Conservation (phyloP, 148 eudicot genomes). For the Hydrangea macrophylla region DNA sequence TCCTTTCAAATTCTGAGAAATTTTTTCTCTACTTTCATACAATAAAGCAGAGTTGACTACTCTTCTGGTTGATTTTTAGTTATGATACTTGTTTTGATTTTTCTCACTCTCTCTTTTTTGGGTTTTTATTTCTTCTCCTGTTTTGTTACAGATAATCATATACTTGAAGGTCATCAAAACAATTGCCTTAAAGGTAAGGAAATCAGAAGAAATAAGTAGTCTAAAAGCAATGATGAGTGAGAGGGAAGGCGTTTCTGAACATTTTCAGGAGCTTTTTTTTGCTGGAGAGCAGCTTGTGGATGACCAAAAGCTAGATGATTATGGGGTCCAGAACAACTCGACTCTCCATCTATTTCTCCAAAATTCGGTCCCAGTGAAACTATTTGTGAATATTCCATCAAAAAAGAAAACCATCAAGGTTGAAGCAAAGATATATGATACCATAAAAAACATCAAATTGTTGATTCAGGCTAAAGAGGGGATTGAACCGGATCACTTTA, state of each 20-base stretch:
- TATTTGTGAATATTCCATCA: conserved; percentile 22
- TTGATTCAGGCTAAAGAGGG: conserved; percentile 15
- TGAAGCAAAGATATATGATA: conserved; percentile 12
- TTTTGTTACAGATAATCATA: conserved; percentile 19
- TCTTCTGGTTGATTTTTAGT: no score
- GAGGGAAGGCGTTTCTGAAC: conserved; percentile 23
- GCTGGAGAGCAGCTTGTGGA: conserved; percentile 13
- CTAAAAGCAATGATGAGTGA: conserved; percentile 13
- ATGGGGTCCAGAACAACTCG: conserved; percentile 23
- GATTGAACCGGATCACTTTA: background rate
- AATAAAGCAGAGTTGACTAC: background rate
- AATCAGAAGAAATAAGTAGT: conserved; percentile 5
- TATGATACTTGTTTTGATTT: background rate
- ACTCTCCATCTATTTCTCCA: conserved; percentile 20
- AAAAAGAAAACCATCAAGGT: background rate
- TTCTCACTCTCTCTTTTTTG: no score
- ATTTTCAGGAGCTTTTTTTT: conserved; percentile 22
- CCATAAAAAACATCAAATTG: conserved; percentile 15
- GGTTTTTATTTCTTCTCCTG: background rate
- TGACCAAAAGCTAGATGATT: conserved; percentile 21
- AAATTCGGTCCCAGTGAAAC: background rate
- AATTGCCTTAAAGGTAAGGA: conserved; percentile 16
- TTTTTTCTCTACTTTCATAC: background rate
- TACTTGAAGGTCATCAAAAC: conserved; percentile 22
- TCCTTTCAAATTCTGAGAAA: background rate